Conservation (phyloP, 2,329 filamentous ascomycete species). For the Paraphaeosphaeria minitans region DNA sequence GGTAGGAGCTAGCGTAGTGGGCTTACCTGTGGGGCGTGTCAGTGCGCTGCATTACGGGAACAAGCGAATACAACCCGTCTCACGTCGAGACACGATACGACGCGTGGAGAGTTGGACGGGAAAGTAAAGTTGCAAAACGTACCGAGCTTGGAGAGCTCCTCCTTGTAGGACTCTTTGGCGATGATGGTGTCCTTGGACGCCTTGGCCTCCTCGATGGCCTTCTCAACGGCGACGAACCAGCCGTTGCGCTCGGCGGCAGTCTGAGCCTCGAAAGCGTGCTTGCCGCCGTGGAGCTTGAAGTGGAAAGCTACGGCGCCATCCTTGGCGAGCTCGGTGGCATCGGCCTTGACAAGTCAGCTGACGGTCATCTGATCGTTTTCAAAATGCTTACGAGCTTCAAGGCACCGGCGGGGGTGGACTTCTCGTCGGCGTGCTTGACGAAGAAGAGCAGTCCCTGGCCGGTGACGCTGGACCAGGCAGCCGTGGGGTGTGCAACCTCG, state of each 20-base stretch:
- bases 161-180: constrained; percentile 87
- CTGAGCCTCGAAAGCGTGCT: constrained; percentile 90
- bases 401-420: constrained; percentile 77
- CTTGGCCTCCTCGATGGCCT: constrained; percentile 84
- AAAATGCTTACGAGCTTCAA: constrained; percentile 76
- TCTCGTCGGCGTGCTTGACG: constrained; percentile 81
- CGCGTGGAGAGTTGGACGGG: constrained; percentile 8
- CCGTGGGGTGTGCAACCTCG: constrained; percentile 75
- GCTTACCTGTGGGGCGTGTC: constrained; percentile 48
- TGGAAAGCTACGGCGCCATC: constrained; percentile 82
- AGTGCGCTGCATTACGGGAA: constrained; percentile 40
- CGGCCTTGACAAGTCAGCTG: constrained; percentile 57
- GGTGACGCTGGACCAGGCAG: constrained; percentile 89
- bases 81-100: constrained; percentile 28
- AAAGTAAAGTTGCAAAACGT: constrained; percentile 41
- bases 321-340: constrained; percentile 73
- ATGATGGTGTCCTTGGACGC: constrained; percentile 73
- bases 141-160: constrained; percentile 74
- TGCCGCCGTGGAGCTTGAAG: constrained; percentile 83
- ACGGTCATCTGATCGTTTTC: background rate
- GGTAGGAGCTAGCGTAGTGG: constrained; percentile 48
- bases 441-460: constrained; percentile 95
- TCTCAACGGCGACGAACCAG: constrained; percentile 86
- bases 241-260: constrained; percentile 80
- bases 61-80: constrained; percentile 36